Base-by-base conservation (phyloP, 495 filamentous ascomycete species). In the Xylaria intraflava region DNA sequence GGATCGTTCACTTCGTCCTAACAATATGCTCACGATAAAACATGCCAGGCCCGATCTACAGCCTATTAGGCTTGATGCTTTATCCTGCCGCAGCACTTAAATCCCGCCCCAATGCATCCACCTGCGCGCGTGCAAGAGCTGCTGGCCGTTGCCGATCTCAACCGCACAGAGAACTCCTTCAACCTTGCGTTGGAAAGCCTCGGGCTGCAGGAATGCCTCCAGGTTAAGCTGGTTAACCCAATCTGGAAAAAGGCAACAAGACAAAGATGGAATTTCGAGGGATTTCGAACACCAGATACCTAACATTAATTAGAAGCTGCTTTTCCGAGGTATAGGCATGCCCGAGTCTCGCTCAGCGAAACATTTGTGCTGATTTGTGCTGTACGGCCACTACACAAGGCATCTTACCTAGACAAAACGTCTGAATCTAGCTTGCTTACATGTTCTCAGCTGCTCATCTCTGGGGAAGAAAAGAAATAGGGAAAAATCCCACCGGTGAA, bases 151-250 rank as follows among this genome's bases (percentile, higher is more conserved):
- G 45, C 52, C 52, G 52, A 36, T 35, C 52, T 29, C 41, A 36
- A 55, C 42, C 44, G 36, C 45, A 19, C 36, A 43, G 29, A 33
- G 27, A 16, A 55, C 43, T n/a, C n/a, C n/a, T n/a, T n/a, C n/a
- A n/a, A 17, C 38, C 52, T 45, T 49, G 45, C 22, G 44, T 30
- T 11, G n/a, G 41, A 17, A 31, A 54, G 33, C 41, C 29, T 38
- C n/a, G 9, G 24, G 52, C 33, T 29, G 35, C 52, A 41, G 33
- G 45, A 55, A 49, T 48, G 52, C 44, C 45, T 55, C 45, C 35
- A 55, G 29, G 31, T 47, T 49, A 55, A 55, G 45, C n/a, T n/a
- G n/a, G n/a, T n/a, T n/a, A n/a, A n/a, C 52, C 52, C 27, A 10
- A 49, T 48, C 29, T 55, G 45, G 52, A 30, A 49, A 36, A 36